phyloP scores from a whole-genome alignment of 1,139 yeast species.

The Debaryomycetaceae sp. region DNA sequence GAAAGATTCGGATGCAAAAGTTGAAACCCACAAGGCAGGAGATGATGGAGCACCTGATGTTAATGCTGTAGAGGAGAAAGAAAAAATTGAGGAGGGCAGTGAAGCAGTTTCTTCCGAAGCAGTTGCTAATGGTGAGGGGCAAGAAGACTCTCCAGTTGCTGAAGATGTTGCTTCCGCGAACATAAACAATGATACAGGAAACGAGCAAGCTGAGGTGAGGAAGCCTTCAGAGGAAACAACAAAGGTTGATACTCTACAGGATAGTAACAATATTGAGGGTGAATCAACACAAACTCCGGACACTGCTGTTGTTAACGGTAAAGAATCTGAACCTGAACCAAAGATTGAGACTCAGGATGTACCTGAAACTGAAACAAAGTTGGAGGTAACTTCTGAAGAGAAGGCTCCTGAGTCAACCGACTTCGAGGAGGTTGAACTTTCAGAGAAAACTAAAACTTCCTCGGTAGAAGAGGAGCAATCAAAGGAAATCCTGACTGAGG shows the following conservation, averaged over 20 bases:
- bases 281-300: not conserved
- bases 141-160: not conserved
- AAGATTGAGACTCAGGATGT: constrained; percentile 6
- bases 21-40: not conserved
- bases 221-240: too few relatives aligned
- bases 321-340: constrained; percentile 2
- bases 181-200: too few relatives aligned
- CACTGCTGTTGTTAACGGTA: constrained; percentile 1
- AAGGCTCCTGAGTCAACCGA: not conserved
- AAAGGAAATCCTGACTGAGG: not conserved
- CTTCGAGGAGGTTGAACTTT: not conserved
- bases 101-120: constrained; percentile 5
- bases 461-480: not conserved
- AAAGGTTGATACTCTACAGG: too few relatives aligned
- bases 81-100: constrained; percentile 3
- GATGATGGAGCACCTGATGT: constrained; percentile 2
- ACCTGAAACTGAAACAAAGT: constrained; percentile 10
- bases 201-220: too few relatives aligned
- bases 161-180: too few relatives aligned
- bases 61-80: constrained; percentile 1
- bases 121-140: not conserved
- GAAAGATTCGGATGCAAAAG: constrained; percentile 6
- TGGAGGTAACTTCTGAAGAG: constrained; percentile 4
- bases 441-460: not conserved
- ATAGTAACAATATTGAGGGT: too few relatives aligned